Conservation (phyloP, 2,329 filamentous ascomycete genomes). For the Chrysosporium queenslandicum region DNA sequence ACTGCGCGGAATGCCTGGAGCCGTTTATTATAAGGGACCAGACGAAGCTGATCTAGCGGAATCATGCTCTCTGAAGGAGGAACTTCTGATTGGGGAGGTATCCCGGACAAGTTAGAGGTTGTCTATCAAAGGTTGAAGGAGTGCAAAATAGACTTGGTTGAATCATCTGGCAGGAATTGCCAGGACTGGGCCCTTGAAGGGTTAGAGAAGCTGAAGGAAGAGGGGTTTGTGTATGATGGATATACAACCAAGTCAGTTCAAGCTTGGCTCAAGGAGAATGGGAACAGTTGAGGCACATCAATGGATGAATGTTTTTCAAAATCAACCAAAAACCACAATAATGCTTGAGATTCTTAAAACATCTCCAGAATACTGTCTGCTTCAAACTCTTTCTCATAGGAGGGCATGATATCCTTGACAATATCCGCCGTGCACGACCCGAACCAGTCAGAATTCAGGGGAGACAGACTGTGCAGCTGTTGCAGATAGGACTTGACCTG, state of each 20-base stretch:
- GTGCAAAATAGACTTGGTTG: neutral
- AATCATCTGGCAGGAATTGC: neutral
- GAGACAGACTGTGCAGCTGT: neutral
- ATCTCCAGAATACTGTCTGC: neutral
- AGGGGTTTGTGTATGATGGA: neutral
- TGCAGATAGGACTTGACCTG: slow-evolving; percentile 1
- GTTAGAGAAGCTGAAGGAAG: neutral
- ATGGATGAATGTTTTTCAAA: neutral
- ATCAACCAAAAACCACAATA: neutral
- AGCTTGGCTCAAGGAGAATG: neutral
- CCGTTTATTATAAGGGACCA: no score
- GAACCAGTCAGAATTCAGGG: neutral
- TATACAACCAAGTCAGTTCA: neutral
- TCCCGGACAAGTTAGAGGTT: no score
- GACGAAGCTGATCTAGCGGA: neutral
- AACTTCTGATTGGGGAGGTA: no score
- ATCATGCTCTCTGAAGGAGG: no score
- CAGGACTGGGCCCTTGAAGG: neutral
- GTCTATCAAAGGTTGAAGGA: no score
- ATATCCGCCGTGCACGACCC: neutral
- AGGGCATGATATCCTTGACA: neutral
- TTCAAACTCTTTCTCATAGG: neutral
- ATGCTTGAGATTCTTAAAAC: neutral
- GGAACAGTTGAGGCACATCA: neutral
- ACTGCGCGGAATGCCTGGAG: no score